A percentile compares a stretch with the other conserved stretches of the same genome.
Evolutionary conservation across 768 basidiomycete genomes (phyloP).

Genomic region (Russula griseocarnosa): DNA sequence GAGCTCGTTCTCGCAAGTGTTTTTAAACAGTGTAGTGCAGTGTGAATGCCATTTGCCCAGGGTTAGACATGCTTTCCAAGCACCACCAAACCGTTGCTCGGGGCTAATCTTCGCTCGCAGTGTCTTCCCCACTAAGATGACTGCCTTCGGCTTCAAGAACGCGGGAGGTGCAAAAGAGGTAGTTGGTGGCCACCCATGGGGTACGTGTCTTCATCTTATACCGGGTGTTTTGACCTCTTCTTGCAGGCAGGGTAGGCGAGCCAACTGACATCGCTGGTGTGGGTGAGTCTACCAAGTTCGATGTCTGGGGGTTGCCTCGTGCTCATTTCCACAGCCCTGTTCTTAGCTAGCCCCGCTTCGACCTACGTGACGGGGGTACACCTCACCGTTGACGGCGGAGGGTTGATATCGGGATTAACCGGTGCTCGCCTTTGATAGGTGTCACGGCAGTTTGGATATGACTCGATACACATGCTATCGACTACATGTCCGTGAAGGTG

Average conservation of each 20-base stretch:
- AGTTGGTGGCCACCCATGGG: slow-evolving; percentile 56
- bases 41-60: slow-evolving; percentile 81
- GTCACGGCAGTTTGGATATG: background rate
- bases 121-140: slow-evolving; percentile 83
- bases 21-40: slow-evolving; percentile 36
- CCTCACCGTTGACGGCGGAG: slow-evolving; percentile 60
- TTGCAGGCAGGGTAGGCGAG: slow-evolving; percentile 57
- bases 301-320: background rate
- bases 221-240: slow-evolving; percentile 4
- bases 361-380: slow-evolving; percentile 74
- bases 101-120: slow-evolving; percentile 34
- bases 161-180: slow-evolving; percentile 49
- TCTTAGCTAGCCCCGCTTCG: slow-evolving; percentile 56
- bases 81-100: background rate
- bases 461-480: background rate
- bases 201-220: slow-evolving; percentile 35
- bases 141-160: slow-evolving; percentile 59
- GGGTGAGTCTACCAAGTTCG: slow-evolving; percentile 30
- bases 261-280: slow-evolving; percentile 71
- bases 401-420: slow-evolving; percentile 11
- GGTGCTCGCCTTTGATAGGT: slow-evolving; percentile 13
- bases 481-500: background rate
- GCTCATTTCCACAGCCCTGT: slow-evolving; percentile 30
- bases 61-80: slow-evolving; percentile 41
- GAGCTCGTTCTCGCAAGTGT: background rate